phyloP scores from a whole-genome alignment of 352 stramenopile genomes.

The Plasmopara viticola region DNA sequence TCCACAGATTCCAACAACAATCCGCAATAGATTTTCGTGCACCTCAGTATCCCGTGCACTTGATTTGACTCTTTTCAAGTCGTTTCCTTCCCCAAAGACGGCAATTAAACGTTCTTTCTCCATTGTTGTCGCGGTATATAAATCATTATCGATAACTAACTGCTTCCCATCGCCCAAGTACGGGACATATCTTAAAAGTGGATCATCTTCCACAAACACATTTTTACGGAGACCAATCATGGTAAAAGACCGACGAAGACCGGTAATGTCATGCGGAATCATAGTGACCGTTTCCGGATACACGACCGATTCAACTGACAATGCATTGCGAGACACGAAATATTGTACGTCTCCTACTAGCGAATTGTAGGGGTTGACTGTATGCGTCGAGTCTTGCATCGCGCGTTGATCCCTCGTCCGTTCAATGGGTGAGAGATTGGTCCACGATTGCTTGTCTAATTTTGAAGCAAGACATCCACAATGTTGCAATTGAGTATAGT shows the following conservation, averaged over 20 bases:
- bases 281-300: constrained; percentile 54
- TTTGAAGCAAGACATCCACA: constrained; percentile 1
- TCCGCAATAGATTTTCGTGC: constrained; percentile 51
- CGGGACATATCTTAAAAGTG: constrained; percentile 80
- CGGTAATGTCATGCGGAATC: constrained; percentile 36
- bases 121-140: constrained; percentile 55
- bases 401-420: constrained; percentile 24
- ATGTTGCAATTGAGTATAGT: not conserved
- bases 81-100: constrained; percentile 29
- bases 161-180: constrained; percentile 78
- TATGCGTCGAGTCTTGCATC: constrained; percentile 11
- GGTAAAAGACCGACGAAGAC: constrained; percentile 47
- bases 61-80: constrained; percentile 31
- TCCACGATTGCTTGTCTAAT: constrained; percentile 23
- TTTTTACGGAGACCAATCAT: constrained; percentile 72
- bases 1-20: constrained; percentile 44
- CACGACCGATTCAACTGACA: constrained; percentile 14
- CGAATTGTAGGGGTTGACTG: constrained; percentile 21
- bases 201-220: constrained; percentile 72
- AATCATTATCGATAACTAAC: constrained; percentile 53
- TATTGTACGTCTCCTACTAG: constrained; percentile 39
- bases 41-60: constrained; percentile 50
- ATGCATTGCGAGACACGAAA: constrained; percentile 19
- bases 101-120: constrained; percentile 42
- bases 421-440: constrained; percentile 27